phyloP scores from a whole-genome alignment of 73 alveolate genomes.

The Uronychia binucleata region DNA sequence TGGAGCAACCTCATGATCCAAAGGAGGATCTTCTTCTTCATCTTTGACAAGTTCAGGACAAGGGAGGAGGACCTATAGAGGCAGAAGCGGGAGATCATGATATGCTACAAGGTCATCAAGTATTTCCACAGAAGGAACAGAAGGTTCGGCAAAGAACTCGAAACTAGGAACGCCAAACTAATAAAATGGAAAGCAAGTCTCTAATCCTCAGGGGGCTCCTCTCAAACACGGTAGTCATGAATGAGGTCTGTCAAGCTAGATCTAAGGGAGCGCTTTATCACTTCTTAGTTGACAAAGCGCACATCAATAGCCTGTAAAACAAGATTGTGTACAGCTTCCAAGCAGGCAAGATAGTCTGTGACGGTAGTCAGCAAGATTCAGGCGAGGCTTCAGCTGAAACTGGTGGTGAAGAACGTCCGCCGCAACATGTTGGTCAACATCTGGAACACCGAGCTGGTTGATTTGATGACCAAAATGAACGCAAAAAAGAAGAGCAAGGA shows the following conservation, averaged over 20 bases:
- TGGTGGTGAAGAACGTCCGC: neutral
- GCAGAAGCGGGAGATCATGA: neutral
- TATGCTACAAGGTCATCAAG: neutral
- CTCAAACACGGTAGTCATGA: neutral
- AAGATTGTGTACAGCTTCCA: neutral
- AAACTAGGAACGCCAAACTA: neutral
- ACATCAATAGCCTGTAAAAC: neutral
- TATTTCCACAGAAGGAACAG: neutral
- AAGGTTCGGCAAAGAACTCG: neutral
- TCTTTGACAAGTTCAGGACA: neutral
- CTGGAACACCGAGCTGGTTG: neutral
- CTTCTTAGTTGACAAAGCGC: neutral
- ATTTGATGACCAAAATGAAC: neutral
- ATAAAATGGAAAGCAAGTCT: neutral
- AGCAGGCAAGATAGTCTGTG: too few relatives aligned
- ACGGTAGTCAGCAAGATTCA: conserved; percentile 1
- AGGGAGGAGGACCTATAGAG: neutral
- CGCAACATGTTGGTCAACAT: neutral
- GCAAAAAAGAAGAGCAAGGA: neutral
- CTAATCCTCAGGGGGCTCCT: neutral
- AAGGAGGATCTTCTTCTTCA: neutral
- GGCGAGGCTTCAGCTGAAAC: neutral
- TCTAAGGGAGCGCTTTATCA: neutral
- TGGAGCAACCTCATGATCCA: neutral
- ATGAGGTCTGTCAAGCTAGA: neutral